phyloP scores from a whole-genome alignment of 2,329 filamentous ascomycete species.

The Fusarium ramigenum region DNA sequence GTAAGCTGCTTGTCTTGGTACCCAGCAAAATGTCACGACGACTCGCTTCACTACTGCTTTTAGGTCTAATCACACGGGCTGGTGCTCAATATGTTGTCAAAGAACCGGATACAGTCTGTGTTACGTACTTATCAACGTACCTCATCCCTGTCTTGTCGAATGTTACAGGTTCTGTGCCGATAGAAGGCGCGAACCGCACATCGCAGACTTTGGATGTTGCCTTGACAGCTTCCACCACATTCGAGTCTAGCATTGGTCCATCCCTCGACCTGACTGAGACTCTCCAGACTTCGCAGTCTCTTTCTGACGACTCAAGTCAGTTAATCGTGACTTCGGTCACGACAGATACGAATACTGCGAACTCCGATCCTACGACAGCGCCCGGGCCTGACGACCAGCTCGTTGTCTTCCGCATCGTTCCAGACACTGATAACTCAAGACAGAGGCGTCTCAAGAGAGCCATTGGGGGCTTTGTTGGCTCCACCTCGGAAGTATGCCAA shows the following conservation, averaged over 20 bases:
- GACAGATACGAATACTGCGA: rapidly evolving
- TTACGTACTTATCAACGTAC: background rate
- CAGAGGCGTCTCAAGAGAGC: background rate
- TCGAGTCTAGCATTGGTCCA: background rate
- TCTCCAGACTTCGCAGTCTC: background rate
- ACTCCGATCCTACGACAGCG: background rate
- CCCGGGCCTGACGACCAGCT: background rate
- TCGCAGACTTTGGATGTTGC: too few relatives aligned
- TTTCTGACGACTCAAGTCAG: background rate
- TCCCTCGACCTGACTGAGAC: background rate
- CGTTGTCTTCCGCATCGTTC: background rate
- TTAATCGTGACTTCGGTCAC: rapidly evolving
- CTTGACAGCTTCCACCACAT: background rate
- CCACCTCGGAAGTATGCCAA: background rate
- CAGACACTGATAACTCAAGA: background rate
- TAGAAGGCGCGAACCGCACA: too few relatives aligned
- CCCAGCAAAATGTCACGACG: background rate
- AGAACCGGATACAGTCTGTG: background rate
- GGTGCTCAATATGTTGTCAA: background rate
- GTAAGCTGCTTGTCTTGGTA: background rate
- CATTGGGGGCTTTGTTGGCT: background rate
- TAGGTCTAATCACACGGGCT: rapidly evolving
- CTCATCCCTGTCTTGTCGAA: background rate
- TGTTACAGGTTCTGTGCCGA: background rate
- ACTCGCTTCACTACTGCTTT: background rate